These are phyloP conservation scores for Diplocarpon mali DNA, from an alignment of 2,329 filamentous ascomycete genomes.

Conservation along the genomic window DNA sequence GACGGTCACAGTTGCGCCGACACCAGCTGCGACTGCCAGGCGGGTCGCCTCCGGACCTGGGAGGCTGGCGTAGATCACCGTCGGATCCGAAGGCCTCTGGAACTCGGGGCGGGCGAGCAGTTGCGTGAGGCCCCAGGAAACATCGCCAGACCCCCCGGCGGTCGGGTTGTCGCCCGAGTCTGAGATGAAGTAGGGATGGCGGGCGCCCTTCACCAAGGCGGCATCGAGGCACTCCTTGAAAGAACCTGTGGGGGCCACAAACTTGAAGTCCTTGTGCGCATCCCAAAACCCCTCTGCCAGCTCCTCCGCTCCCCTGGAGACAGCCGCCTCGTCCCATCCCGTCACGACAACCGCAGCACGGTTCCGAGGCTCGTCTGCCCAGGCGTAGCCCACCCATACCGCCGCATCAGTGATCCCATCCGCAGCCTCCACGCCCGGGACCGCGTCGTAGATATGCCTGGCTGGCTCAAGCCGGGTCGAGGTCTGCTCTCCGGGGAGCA, in stretches of 20 bases:
- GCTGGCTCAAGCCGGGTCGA: constrained; percentile 42
- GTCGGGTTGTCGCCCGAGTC: constrained; percentile 46
- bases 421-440: constrained; percentile 33
- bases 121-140: constrained; percentile 39
- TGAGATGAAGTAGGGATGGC: constrained; percentile 40
- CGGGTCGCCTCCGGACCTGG: constrained; percentile 36
- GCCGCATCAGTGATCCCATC: constrained; percentile 38
- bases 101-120: constrained; percentile 37
- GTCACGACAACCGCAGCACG: constrained; percentile 39
- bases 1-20: constrained; percentile 38
- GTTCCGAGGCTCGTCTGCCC: constrained; percentile 44
- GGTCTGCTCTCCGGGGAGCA: constrained; percentile 43
- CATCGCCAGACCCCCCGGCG: constrained; percentile 41
- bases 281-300: constrained; percentile 39
- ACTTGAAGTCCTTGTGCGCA: constrained; percentile 35
- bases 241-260: constrained; percentile 39
- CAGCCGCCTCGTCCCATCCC: constrained; percentile 35
- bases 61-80: constrained; percentile 42
- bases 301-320: constrained; percentile 32
- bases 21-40: constrained; percentile 33
- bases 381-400: constrained; percentile 45
- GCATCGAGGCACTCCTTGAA: constrained; percentile 36
- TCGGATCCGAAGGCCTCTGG: constrained; percentile 27
- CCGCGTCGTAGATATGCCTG: constrained; percentile 37
- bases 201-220: constrained; percentile 31